Evolutionary conservation across 2,329 filamentous ascomycete species (phyloP).

Genomic region (Drechslerella coelobrocha): DNA sequence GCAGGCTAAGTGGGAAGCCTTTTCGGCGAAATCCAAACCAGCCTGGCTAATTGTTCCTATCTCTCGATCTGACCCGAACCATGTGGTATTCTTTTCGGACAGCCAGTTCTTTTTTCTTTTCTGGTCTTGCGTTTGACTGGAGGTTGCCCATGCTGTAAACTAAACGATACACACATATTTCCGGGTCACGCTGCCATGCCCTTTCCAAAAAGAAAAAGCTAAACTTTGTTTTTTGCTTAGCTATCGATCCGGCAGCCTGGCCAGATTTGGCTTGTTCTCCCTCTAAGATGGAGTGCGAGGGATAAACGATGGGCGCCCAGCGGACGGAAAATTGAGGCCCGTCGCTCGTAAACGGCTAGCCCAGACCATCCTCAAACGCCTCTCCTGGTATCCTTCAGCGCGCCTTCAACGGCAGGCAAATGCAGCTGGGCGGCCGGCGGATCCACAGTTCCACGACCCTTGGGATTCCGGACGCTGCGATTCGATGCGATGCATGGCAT

Average conservation of each 20-base stretch:
- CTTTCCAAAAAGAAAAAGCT: neutral
- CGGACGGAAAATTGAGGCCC: constrained; percentile 51
- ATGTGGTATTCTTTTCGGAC: constrained; percentile 2
- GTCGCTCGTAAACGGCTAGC: constrained; percentile 44
- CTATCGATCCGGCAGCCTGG: constrained; percentile 22
- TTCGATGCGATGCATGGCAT: constrained; percentile 1
- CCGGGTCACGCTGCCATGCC: constrained; percentile 43
- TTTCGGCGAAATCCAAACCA: constrained; percentile 51
- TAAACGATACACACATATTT: constrained; percentile 39
- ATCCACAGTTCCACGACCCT: constrained; percentile 49
- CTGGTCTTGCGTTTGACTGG: constrained; percentile 7
- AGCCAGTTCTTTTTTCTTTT: neutral
- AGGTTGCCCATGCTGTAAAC: too few relatives aligned
- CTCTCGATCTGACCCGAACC: constrained; percentile 7
- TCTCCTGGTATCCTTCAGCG: constrained; percentile 39
- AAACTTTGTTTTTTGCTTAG: constrained; percentile 24
- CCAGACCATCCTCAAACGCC: constrained; percentile 30
- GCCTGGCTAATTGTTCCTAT: constrained; percentile 48
- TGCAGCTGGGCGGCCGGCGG: constrained; percentile 19
- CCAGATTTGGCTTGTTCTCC: constrained; percentile 5
- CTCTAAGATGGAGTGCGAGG: neutral
- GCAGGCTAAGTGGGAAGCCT: neutral
- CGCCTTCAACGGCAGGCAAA: neutral
- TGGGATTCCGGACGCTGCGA: constrained; percentile 12
- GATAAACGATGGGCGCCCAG: constrained; percentile 39